Evolutionary conservation across 1,139 yeast species (phyloP).

Genomic region (Kazachstania sp.): DNA sequence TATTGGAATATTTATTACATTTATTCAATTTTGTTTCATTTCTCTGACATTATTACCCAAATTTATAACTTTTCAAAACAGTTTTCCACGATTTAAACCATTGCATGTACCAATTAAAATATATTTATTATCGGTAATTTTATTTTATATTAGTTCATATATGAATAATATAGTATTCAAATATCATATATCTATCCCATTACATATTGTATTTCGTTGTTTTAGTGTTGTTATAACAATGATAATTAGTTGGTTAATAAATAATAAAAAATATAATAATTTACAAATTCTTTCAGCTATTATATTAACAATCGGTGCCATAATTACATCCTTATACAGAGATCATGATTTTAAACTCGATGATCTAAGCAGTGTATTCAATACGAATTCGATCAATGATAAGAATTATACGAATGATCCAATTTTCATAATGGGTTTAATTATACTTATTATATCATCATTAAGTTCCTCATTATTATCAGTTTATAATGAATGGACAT

Average conservation of each 20-base stretch:
- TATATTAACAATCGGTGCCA: constrained; percentile 49
- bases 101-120: constrained; percentile 42
- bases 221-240: constrained; percentile 57
- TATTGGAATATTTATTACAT: constrained; percentile 50
- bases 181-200: constrained; percentile 53
- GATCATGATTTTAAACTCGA: constrained; percentile 17
- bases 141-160: constrained; percentile 46
- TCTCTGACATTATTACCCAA: constrained; percentile 38
- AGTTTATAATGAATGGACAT: constrained; percentile 46
- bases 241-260: constrained; percentile 44
- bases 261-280: constrained; percentile 39
- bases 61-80: constrained; percentile 31
- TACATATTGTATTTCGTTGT: constrained; percentile 60
- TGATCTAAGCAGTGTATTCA: background rate
- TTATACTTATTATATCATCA: constrained; percentile 40
- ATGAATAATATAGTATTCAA: constrained; percentile 54
- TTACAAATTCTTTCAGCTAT: constrained; percentile 44
- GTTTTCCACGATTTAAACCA: constrained; percentile 26
- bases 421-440: constrained; percentile 38
- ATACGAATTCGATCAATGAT: too few relatives aligned
- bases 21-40: constrained; percentile 51
- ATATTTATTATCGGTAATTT: constrained; percentile 41
- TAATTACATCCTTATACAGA: constrained; percentile 36
- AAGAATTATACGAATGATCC: background rate
- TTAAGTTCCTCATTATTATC: constrained; percentile 48